A percentile compares a stretch with the other conserved stretches of the same genome.
These are phyloP conservation scores for Penicillium canescens DNA, from an alignment of 495 filamentous ascomycete genomes.

Conservation along the genomic window DNA sequence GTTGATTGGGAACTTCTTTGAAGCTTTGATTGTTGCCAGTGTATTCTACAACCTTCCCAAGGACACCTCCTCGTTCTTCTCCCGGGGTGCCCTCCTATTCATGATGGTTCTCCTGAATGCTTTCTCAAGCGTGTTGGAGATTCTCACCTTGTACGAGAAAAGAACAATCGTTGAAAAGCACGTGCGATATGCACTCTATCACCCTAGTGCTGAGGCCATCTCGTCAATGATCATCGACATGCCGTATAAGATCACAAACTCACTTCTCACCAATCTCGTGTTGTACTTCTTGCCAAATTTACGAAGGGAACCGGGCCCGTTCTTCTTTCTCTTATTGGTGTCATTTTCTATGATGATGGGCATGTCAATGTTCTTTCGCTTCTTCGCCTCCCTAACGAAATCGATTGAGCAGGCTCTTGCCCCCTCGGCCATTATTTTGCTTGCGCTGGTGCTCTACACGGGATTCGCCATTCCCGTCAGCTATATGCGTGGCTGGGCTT, in stretches of 20 bases:
- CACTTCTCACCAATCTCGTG: constrained; percentile 56
- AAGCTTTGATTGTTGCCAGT: constrained; percentile 82
- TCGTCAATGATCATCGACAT: constrained; percentile 64
- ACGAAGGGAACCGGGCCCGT: constrained; percentile 44
- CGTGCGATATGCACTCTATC: constrained; percentile 64
- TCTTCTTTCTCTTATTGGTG: constrained; percentile 64
- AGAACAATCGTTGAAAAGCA: constrained; percentile 72
- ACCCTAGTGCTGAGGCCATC: constrained; percentile 62
- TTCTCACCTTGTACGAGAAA: constrained; percentile 61
- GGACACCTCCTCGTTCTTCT: constrained; percentile 73
- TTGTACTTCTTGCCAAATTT: constrained; percentile 64
- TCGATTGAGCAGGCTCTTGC: constrained; percentile 54
- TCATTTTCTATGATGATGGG: constrained; percentile 56
- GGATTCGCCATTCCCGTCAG: constrained; percentile 51
- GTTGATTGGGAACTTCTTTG: constrained; percentile 74
- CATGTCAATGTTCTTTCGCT: constrained; percentile 60
- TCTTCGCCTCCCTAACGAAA: constrained; percentile 49
- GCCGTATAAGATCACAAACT: constrained; percentile 54
- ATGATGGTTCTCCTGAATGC: constrained; percentile 91
- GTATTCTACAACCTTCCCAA: constrained; percentile 79
- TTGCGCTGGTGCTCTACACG: constrained; percentile 53
- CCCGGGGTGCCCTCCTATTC: constrained; percentile 83
- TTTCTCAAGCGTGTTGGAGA: constrained; percentile 68
- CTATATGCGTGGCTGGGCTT: constrained; percentile 56
- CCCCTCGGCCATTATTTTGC: constrained; percentile 48